These are phyloP conservation scores for Carex cristatella DNA, from an alignment of 176 grass and related monocot genomes.

Conservation along the genomic window DNA sequence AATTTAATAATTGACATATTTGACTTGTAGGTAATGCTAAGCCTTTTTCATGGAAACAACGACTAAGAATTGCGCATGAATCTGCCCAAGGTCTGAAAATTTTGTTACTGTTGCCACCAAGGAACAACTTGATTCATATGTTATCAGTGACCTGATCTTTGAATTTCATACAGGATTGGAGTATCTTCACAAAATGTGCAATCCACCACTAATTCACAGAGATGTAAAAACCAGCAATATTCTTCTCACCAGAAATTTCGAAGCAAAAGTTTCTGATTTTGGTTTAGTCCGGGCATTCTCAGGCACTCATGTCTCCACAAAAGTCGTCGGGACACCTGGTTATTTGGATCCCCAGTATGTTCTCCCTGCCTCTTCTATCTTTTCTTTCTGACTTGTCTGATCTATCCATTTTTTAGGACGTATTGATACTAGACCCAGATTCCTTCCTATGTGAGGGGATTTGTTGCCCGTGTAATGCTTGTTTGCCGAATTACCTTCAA, in stretches of 20 bases:
- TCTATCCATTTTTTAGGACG: neutral
- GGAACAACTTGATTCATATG: neutral
- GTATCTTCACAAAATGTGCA: constrained; percentile 31
- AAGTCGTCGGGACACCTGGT: constrained; percentile 31
- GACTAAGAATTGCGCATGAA: constrained; percentile 24
- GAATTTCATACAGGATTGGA: constrained; percentile 10
- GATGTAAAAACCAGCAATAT: constrained; percentile 32
- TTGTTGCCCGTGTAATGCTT: neutral
- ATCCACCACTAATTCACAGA: constrained; percentile 27
- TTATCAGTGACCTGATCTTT: neutral
- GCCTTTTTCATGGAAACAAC: constrained; percentile 24
- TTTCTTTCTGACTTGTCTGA: neutral
- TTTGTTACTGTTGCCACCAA: neutral
- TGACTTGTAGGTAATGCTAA: neutral
- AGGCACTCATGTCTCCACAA: constrained; percentile 20
- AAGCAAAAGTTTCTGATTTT: constrained; percentile 33
- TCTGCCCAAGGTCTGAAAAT: constrained; percentile 8
- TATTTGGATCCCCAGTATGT: constrained; percentile 55
- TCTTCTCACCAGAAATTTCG: constrained; percentile 11
- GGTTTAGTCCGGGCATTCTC: neutral
- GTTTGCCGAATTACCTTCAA: neutral
- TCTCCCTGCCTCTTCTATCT: neutral
- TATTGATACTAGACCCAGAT: neutral
- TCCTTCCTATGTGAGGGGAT: neutral
- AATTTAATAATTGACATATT: neutral